Conservation (phyloP, 495 filamentous ascomycete species). For the Neurospora tetraspora region DNA sequence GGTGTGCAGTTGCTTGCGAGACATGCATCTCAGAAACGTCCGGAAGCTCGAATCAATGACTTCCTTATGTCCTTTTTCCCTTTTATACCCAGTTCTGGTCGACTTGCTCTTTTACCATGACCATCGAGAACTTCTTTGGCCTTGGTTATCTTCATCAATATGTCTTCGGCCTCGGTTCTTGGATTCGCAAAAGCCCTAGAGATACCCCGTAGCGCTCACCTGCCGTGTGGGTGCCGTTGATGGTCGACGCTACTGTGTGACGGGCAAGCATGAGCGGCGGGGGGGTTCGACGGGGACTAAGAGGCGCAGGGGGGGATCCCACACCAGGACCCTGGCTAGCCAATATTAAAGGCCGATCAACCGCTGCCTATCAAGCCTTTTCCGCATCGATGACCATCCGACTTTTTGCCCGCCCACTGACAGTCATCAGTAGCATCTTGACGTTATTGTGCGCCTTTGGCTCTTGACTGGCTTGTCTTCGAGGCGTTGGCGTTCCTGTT, state of each 20-base stretch:
- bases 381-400: constrained; percentile 11
- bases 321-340: constrained; percentile 17
- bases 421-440: background rate
- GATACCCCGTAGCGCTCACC: background rate
- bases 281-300: constrained; percentile 1
- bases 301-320: constrained; percentile 10
- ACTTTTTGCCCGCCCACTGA: background rate
- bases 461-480: background rate
- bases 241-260: constrained; percentile 6
- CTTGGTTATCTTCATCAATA: background rate
- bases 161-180: background rate
- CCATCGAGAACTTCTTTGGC: background rate
- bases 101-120: background rate
- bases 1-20: background rate
- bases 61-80: background rate
- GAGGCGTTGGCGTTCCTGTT: background rate
- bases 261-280: constrained; percentile 4
- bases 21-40: background rate
- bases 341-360: constrained; percentile 40
- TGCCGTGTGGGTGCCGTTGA: background rate
- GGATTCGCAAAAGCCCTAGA: background rate
- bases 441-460: background rate
- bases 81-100: background rate
- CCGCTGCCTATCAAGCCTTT: constrained; percentile 24
- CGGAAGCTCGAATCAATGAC: background rate